Base-by-base conservation (phyloP, 2,329 filamentous ascomycete genomes). In the Hymenotorrendiella dingleyae region DNA sequence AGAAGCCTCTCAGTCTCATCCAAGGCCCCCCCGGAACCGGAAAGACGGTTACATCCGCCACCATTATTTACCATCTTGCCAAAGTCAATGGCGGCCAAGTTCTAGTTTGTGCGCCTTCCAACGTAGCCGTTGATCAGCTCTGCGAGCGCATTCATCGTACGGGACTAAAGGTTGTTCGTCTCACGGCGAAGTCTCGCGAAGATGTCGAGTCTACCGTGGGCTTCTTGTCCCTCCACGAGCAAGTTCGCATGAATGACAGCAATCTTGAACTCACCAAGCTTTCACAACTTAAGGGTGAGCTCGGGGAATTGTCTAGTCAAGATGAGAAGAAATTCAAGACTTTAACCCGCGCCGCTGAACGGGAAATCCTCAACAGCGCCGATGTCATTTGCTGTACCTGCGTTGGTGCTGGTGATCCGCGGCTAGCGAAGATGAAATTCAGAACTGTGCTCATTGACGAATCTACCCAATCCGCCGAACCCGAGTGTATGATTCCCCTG, bases 281-380 rank as follows among this genome's bases (percentile, higher is more conserved):
- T 42, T 88, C 88, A 39, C 87, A 94, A 64, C 79, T 98, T 45
- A 98, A 98, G 74, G 82, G 76, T 43, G 90, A 96, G 58, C 72
- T 91, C 35, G 90, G 91, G 46, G 93, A 97, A 67, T 66, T 98
- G 49, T 93, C 88, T 4, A 94, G 87, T 57, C 85, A 94, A 64
- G 93, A 98, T 60, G 93, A 98, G 68, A 98, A 98, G 76, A 95
- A 94, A 60, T 93, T 93, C 73, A 96, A 96, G 69, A 86, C 94
- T 61, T 77, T 98, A 38, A 96, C 90, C 47, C 86, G 94, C 56
- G 83, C 85, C 45, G 93, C 93, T 7, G 93, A 98, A 67, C 84
- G 90, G 43, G 93, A 98, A 64, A 96, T 98, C 47, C 73, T 98
- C 40, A 86, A 76, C 60, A 96, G 94, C 54, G 93, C 93, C 11